These are phyloP conservation scores for Corymbia maculata DNA, from an alignment of 345 rosid species.

Conservation along the genomic window DNA sequence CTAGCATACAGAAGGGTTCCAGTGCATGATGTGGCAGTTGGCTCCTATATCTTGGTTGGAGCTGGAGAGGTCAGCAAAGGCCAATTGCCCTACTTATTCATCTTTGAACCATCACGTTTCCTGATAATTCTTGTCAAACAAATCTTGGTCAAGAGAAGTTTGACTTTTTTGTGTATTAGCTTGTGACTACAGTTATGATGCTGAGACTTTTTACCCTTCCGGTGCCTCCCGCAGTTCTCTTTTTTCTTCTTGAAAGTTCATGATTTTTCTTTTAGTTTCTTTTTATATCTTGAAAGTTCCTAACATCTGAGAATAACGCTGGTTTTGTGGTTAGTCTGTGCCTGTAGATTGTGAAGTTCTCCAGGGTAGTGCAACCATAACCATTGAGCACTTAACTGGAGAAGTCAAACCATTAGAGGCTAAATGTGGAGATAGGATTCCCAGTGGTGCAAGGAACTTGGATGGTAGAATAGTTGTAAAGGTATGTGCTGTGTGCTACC, in stretches of 20 bases:
- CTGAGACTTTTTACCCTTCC: background rate
- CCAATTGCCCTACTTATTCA: background rate
- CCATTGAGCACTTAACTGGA: conserved; percentile 93
- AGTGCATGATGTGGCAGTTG: conserved; percentile 75
- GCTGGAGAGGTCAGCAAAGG: conserved; percentile 88
- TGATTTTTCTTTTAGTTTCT: background rate
- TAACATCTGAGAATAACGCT: background rate
- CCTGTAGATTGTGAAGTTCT: conserved; percentile 93
- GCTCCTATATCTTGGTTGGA: conserved; percentile 82
- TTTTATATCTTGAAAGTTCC: background rate
- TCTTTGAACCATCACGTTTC: background rate
- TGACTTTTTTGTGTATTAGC: background rate
- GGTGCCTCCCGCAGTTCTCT: background rate
- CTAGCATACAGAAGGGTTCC: conserved; percentile 72
- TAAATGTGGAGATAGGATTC: conserved; percentile 78
- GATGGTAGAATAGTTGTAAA: conserved; percentile 94
- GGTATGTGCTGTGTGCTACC: conserved; percentile 27
- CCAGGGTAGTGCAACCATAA: conserved; percentile 87
- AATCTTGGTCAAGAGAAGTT: background rate
- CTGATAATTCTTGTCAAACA: background rate
- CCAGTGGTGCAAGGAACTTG: conserved; percentile 95
- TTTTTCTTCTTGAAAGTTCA: background rate
- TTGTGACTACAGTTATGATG: background rate
- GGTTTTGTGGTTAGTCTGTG: conserved; percentile 47
- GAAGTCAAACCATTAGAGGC: conserved; percentile 91